Evolutionary conservation across 2,329 filamentous ascomycete species (phyloP).

Genomic region (Colletotrichum spaethianum): DNA sequence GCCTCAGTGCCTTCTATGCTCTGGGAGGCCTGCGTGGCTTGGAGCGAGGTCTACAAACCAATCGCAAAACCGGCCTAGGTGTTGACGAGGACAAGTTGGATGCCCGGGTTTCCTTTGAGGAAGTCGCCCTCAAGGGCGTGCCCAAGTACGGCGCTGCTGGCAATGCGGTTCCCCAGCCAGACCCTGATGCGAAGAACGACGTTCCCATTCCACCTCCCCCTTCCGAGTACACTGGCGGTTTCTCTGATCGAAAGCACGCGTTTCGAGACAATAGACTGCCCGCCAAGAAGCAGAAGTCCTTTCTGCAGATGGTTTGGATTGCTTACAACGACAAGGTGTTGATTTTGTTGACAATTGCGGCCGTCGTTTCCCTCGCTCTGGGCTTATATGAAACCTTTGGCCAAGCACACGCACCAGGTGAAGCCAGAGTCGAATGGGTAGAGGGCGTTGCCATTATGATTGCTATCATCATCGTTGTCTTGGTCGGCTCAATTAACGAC

Average conservation of each 20-base stretch:
- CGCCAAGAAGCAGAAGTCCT: constrained; percentile 70
- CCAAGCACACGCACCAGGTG: constrained; percentile 55
- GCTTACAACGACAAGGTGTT: constrained; percentile 83
- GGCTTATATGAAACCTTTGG: constrained; percentile 78
- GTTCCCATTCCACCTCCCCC: constrained; percentile 37
- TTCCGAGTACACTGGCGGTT: constrained; percentile 42
- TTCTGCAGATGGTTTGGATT: constrained; percentile 74
- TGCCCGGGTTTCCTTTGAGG: constrained; percentile 77
- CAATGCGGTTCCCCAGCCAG: constrained; percentile 48
- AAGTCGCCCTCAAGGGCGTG: constrained; percentile 62
- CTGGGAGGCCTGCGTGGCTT: constrained; percentile 81
- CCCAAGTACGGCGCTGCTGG: constrained; percentile 53
- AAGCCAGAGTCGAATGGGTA: constrained; percentile 70
- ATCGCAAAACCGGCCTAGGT: constrained; percentile 76
- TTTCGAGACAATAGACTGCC: constrained; percentile 74
- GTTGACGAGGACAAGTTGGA: constrained; percentile 77
- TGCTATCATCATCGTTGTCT: constrained; percentile 73
- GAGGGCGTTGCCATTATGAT: constrained; percentile 75
- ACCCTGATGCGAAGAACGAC: constrained; percentile 42
- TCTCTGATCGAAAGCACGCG: constrained; percentile 69
- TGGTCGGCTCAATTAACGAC: constrained; percentile 73
- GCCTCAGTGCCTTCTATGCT: constrained; percentile 79
- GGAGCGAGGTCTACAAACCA: constrained; percentile 79
- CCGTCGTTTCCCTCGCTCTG: constrained; percentile 76
- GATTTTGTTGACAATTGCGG: constrained; percentile 77